Conservation (phyloP, 2,329 filamentous ascomycete genomes). For the Beauveria sp. region DNA sequence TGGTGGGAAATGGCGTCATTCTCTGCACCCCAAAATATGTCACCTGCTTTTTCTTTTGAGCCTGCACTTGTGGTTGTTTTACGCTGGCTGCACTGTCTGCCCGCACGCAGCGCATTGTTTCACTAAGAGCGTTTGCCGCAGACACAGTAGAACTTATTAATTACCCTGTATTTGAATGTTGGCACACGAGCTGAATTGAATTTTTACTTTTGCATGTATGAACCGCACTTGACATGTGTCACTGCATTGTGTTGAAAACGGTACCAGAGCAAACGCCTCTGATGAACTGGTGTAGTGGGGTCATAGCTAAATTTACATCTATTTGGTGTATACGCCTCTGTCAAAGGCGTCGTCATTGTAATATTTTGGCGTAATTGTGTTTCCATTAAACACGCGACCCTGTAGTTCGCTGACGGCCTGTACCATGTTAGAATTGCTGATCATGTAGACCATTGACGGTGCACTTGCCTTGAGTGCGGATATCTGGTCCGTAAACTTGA, state of each 20-base stretch:
- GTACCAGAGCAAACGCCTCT: background rate
- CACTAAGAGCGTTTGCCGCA: constrained; percentile 15
- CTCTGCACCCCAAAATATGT: constrained; percentile 25
- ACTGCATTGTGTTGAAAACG: background rate
- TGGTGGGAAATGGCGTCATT: constrained; percentile 29
- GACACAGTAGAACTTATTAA: constrained; percentile 38
- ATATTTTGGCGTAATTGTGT: constrained; percentile 72
- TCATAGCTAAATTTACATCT: background rate
- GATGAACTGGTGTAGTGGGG: too few relatives aligned
- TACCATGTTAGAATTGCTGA: background rate
- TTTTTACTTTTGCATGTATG: background rate
- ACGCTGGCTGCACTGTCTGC: background rate
- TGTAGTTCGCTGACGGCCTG: constrained; percentile 86
- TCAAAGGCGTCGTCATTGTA: constrained; percentile 82
- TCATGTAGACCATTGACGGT: too few relatives aligned
- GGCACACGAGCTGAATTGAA: constrained; percentile 12
- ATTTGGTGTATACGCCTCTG: constrained; percentile 42
- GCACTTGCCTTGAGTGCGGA: constrained; percentile 67
- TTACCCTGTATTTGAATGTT: constrained; percentile 29
- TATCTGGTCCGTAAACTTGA: constrained; percentile 82
- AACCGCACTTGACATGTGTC: background rate
- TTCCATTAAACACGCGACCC: constrained; percentile 81
- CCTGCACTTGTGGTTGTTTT: constrained; percentile 26
- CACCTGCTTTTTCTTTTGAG: constrained; percentile 22
- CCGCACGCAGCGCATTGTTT: background rate